phyloP scores from a whole-genome alignment of 495 filamentous ascomycete genomes.

The Cladorrhinum samala region DNA sequence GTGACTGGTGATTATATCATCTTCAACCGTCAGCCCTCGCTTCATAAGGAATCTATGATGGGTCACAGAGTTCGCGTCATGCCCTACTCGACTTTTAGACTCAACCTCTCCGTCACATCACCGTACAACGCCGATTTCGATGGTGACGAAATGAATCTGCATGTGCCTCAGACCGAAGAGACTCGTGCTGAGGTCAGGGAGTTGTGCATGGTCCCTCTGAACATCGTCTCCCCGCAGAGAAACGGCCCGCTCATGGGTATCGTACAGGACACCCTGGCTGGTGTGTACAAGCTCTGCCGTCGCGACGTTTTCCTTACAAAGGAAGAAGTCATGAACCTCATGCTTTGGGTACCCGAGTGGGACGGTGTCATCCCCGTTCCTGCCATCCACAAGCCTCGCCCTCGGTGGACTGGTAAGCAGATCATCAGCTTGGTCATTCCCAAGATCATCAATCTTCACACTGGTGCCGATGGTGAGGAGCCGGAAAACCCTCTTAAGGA shows the following conservation, averaged over 20 bases:
- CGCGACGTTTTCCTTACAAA: constrained; percentile 86
- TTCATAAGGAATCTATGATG: constrained; percentile 99
- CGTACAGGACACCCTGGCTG: constrained; percentile 93
- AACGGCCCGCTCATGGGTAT: constrained; percentile 99
- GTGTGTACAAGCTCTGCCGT: constrained; percentile 93
- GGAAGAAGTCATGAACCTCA: constrained; percentile 87
- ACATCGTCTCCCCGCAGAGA: constrained; percentile 96
- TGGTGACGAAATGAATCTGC: constrained; percentile 98
- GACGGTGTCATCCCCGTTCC: constrained; percentile 89
- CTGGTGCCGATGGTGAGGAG: constrained; percentile 44
- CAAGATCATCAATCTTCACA: constrained; percentile 71
- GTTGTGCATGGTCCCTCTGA: constrained; percentile 91
- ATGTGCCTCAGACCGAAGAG: constrained; percentile 97
- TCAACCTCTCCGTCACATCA: constrained; percentile 95
- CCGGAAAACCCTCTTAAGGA: constrained; percentile 62
- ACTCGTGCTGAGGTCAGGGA: constrained; percentile 86
- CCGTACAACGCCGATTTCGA: constrained; percentile 99
- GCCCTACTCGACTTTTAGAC: constrained; percentile 96
- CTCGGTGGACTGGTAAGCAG: constrained; percentile 98
- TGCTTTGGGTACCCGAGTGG: constrained; percentile 97
- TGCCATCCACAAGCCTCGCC: constrained; percentile 83
- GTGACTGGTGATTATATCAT: constrained; percentile 95
- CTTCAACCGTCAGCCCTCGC: constrained; percentile 97
- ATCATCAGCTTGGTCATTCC: constrained; percentile 91
- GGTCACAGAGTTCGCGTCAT: constrained; percentile 94